Evolutionary conservation across 495 filamentous ascomycete genomes (phyloP).

Genomic region (Cairneyella variabilis): DNA sequence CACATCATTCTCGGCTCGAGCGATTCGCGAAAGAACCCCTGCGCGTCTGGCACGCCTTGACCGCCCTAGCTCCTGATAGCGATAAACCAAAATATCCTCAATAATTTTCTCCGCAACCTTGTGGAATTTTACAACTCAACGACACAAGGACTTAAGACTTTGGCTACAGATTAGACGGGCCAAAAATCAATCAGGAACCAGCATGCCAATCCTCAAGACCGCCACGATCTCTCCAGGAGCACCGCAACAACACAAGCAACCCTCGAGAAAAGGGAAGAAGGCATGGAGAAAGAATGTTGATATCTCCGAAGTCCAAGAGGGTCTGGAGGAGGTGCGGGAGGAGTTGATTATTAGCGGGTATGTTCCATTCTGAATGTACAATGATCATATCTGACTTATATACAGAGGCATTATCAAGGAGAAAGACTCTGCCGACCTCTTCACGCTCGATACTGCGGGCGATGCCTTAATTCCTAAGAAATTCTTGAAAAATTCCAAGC

Average conservation of each 20-base stretch:
- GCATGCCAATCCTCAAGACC: constrained; percentile 26
- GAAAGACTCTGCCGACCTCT: constrained; percentile 72
- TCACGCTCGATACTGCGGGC: constrained; percentile 74
- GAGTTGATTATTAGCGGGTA: constrained; percentile 91
- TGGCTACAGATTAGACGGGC: not conserved
- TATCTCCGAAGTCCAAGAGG: constrained; percentile 75
- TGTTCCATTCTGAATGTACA: constrained; percentile 10
- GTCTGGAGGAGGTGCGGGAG: constrained; percentile 77
- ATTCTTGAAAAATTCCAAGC: constrained; percentile 63
- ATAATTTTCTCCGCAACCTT: too few species aligned
- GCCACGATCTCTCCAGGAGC: constrained; percentile 33
- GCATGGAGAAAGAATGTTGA: constrained; percentile 99
- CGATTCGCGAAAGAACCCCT: too few species aligned
- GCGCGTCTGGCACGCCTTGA: not conserved
- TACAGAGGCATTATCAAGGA: constrained; percentile 77
- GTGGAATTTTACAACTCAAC: too few species aligned
- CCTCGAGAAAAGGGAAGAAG: constrained; percentile 95
- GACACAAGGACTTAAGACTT: not conserved
- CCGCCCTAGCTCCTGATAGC: not conserved
- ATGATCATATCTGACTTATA: constrained; percentile 22
- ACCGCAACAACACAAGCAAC: constrained; percentile 63
- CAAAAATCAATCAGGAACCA: not conserved
- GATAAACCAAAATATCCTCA: not conserved
- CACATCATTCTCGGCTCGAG: too few species aligned
- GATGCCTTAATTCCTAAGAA: constrained; percentile 55